Conservation (phyloP, 2,329 filamentous ascomycete species). For the Aureobasidium sp. region DNA sequence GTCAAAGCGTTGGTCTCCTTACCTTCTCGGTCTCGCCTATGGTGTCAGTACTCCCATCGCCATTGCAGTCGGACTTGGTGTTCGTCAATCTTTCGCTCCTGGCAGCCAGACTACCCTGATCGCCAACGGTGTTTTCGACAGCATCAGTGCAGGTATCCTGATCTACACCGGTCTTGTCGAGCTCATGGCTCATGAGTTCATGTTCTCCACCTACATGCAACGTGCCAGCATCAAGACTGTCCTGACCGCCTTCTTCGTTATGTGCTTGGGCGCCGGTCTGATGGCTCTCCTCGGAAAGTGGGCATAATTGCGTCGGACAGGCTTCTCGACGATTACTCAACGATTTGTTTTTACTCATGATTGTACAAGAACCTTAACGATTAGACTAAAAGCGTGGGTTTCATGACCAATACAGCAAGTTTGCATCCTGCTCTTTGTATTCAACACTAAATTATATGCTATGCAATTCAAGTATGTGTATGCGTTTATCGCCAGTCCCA, state of each 20-base stretch:
- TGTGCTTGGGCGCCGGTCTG: constrained; percentile 63
- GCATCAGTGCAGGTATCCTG: constrained; percentile 80
- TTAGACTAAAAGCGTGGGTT: constrained; percentile 3
- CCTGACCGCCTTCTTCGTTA: constrained; percentile 61
- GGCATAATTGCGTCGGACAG: constrained; percentile 47
- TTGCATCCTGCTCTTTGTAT: background rate
- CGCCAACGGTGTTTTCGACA: constrained; percentile 81
- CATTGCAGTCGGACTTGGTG: constrained; percentile 73
- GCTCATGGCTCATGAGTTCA: constrained; percentile 91
- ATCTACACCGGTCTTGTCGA: constrained; percentile 93
- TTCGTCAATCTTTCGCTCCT: constrained; percentile 56
- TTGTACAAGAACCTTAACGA: background rate
- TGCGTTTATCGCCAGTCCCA: background rate
- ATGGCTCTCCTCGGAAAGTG: constrained; percentile 83
- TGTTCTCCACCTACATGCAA: constrained; percentile 85
- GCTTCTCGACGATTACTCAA: background rate
- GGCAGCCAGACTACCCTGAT: constrained; percentile 57
- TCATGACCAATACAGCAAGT: background rate
- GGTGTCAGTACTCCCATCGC: constrained; percentile 76
- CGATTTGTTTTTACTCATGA: background rate
- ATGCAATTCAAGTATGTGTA: background rate
- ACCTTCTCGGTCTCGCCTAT: constrained; percentile 61
- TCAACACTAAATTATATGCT: background rate
- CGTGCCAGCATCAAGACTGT: constrained; percentile 60
- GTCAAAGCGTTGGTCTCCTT: constrained; percentile 63